Evolutionary conservation across 768 basidiomycete species (phyloP).

Genomic region (Mycena capillaripes): DNA sequence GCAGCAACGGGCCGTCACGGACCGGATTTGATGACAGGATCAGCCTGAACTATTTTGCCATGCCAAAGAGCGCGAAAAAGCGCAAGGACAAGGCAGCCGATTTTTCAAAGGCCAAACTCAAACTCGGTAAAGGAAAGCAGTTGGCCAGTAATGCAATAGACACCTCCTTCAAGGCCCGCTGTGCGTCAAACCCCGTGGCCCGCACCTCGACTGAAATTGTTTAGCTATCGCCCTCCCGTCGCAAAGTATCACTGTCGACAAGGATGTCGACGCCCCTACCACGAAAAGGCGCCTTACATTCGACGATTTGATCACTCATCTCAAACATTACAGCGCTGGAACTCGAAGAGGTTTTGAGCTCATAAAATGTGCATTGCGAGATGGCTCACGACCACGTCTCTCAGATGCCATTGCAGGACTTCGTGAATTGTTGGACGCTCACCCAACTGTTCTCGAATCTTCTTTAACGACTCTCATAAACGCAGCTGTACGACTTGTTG

Average conservation of each 20-base stretch:
- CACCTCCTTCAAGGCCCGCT: constrained; percentile 95
- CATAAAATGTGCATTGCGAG: not conserved
- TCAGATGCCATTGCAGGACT: constrained; percentile 82
- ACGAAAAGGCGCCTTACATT: constrained; percentile 85
- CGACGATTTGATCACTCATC: constrained; percentile 79
- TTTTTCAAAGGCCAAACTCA: constrained; percentile 96
- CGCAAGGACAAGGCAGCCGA: constrained; percentile 90
- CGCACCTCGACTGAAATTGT: constrained; percentile 33
- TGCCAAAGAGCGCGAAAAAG: constrained; percentile 93
- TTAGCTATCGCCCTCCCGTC: constrained; percentile 91
- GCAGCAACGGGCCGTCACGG: too few relatives aligned
- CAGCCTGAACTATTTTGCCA: constrained; percentile 34
- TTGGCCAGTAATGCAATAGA: constrained; percentile 88
- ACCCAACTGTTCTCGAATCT: constrained; percentile 67
- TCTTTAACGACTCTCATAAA: constrained; percentile 70
- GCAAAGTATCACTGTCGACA: constrained; percentile 80
- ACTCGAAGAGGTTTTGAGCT: constrained; percentile 72
- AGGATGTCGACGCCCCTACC: constrained; percentile 69
- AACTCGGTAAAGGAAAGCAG: constrained; percentile 96
- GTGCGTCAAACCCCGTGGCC: constrained; percentile 61
- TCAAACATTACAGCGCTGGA: constrained; percentile 88
- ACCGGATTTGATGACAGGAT: not conserved
- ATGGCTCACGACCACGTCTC: not conserved
- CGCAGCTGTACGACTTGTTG: constrained; percentile 77
- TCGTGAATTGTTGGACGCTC: constrained; percentile 75